Base-by-base conservation (phyloP, 2,329 filamentous ascomycete genomes). In the Xylariaceae sp. region DNA sequence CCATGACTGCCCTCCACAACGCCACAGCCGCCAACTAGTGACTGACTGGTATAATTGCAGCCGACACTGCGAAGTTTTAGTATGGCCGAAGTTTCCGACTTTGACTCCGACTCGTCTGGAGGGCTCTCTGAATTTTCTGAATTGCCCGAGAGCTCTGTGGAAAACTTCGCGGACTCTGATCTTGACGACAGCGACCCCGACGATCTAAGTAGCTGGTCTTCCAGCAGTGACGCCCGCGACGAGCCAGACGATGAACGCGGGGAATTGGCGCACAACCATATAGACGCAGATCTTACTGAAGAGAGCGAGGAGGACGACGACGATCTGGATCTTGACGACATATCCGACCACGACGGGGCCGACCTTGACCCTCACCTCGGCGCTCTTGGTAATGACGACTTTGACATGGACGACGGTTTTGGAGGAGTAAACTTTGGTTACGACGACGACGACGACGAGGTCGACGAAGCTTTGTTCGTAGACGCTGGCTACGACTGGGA, bases 31-130 rank as follows among this genome's bases (percentile, higher is more conserved):
- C 22, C 22, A 7, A 27, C 22, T 7, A 27, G 22, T 27, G 22
- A 27, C 31, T 45, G 18, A 18, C 32, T 32, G 12, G 10, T 15
- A 9, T 11, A 6, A 14, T 18, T 18, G 11, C 11, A 27, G 39
- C n/a, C 39, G 19, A 41, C 39, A 41, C 39, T 12, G 15, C 11
- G 12, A 27, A 18, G 6, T 18, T 14, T 41, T 47, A 54, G 32
- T 48, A 62, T 62, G 60, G 58, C 52, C 43, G 60, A 61, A 52
- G 52, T 57, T 32, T 32, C 47, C 32, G 40, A 58, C 46, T 60
- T 58, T n/a, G 55, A 57, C 22, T 27, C 22, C 48, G 48, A 38
- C 12, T 39, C 38, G 3, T 39, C 44, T 6, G 42, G 33, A n/a
- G 33, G 27, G 32, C 43, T 19, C 14, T 49, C 45, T 17, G 15